Base-by-base conservation (phyloP, 2,329 filamentous ascomycete species). In the Fusarium sp. region DNA sequence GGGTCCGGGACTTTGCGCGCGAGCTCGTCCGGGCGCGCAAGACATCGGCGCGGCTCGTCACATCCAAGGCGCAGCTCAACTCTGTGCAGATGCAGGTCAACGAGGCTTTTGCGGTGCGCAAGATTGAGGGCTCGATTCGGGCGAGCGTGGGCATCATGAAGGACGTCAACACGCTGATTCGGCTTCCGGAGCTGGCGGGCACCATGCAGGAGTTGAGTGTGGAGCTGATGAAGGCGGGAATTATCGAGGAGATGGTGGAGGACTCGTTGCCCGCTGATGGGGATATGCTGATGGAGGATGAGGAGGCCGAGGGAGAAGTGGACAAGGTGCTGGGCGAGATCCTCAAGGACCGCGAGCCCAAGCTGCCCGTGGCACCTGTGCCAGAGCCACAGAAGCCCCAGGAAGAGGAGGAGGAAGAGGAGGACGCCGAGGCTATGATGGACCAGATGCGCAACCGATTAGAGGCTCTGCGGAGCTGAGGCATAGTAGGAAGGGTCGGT, bases 81-180 rank as follows among this genome's bases (percentile, higher is more conserved):
- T 96, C 93, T 76, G 96, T 99, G 50, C 93, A 96, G 84, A 97
- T 98, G 95, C 97, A 98, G 85, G 96, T 99, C 80, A 95, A 95
- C 80, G 96, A 98, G 85, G 95, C 97, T 2, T 98, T 98, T 83
- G 94, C 95, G 2, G 92, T 98, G 78, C 92, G 95, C 77, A 97
- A 97, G 88, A 98, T 99, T 74, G 95, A 98, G 84, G 96, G 95
- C 54, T 95, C 93, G 79, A 95, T 99, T 80, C 90, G 91, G 76
- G 92, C 93, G 48, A 94, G 92, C 77, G 95, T 96, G 10, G 93
- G 94, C 52, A 95, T 99, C 77, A 98, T 99, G 97, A 96, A 95
- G 84, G 95, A 98, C 82, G 95, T 99, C 69, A 98, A 98, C 83
- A 90, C 88, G 18, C 87, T 98, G 30, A 91, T 98, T 59, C 89